Conservation (phyloP, 129 eudicot genomes). For the Ambrosia artemisiifolia region DNA sequence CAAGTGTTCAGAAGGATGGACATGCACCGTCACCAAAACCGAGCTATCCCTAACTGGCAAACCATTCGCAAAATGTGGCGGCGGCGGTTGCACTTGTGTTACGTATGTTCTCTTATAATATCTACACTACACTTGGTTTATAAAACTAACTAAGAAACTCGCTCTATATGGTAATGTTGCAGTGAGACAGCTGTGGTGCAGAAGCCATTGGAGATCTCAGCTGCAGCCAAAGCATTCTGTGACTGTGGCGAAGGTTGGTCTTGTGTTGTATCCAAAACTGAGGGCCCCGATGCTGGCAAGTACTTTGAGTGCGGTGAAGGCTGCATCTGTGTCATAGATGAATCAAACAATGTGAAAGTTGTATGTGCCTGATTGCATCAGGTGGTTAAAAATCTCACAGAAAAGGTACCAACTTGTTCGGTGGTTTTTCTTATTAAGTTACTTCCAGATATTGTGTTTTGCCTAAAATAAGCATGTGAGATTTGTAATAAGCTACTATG, state of each 20-base stretch:
- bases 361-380: slow-evolving; percentile 20
- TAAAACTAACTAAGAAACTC: neutral
- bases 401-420: neutral
- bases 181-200: slow-evolving; percentile 23
- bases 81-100: slow-evolving; percentile 29
- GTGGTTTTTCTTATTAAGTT: neutral
- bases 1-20: slow-evolving; percentile 33
- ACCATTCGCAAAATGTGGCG: slow-evolving; percentile 26
- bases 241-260: slow-evolving; percentile 32
- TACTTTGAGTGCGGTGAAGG: slow-evolving; percentile 36
- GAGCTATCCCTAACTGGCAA: slow-evolving; percentile 20
- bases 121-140: neutral
- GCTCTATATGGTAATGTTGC: slow-evolving; percentile 10
- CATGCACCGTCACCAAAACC: slow-evolving; percentile 28
- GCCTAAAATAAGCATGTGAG: slow-evolving; percentile 3
- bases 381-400: neutral
- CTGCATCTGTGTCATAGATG: slow-evolving; percentile 25
- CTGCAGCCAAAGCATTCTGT: slow-evolving; percentile 22
- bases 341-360: slow-evolving; percentile 26
- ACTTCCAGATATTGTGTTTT: slow-evolving; percentile 13
- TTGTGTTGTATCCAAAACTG: slow-evolving; percentile 26
- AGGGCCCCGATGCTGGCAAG: slow-evolving; percentile 27
- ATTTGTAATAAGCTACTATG: slow-evolving; percentile 6
- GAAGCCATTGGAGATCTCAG: slow-evolving; percentile 12
- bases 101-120: slow-evolving; percentile 10